These are phyloP conservation scores for Fusarium circinatum DNA, from an alignment of 2,329 filamentous ascomycete genomes.

Conservation along the genomic window DNA sequence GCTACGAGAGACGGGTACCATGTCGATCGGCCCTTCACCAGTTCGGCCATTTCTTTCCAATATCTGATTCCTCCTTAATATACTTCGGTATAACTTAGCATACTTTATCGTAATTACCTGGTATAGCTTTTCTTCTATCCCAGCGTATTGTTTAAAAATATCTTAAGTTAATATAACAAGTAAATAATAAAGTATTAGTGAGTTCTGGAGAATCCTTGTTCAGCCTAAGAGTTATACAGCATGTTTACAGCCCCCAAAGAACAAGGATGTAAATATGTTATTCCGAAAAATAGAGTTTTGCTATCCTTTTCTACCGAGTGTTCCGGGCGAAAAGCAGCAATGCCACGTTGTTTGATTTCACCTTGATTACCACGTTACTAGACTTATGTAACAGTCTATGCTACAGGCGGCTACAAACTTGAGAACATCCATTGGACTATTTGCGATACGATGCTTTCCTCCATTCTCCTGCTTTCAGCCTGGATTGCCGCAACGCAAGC, in stretches of 20 bases:
- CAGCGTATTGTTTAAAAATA: rapidly evolving
- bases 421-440: too few relatives aligned
- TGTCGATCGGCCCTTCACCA: neutral
- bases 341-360: rapidly evolving
- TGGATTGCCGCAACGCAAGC: rapidly evolving
- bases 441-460: neutral
- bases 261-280: neutral
- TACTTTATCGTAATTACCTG: rapidly evolving
- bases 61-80: neutral
- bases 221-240: rapidly evolving
- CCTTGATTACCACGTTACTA: neutral
- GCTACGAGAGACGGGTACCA: neutral
- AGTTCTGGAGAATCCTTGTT: neutral
- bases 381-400: rapidly evolving
- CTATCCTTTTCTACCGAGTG: neutral
- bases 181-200: neutral
- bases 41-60: neutral
- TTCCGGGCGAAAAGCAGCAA: neutral
- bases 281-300: neutral
- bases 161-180: rapidly evolving
- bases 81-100: rapidly evolving
- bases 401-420: neutral
- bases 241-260: neutral
- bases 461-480: rapidly evolving
- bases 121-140: rapidly evolving